Percentiles rank a stretch among this genome's conserved stretches.
Evolutionary conservation across 345 rosid species (phyloP).

Genomic region (Eucalyptus shirleyi): DNA sequence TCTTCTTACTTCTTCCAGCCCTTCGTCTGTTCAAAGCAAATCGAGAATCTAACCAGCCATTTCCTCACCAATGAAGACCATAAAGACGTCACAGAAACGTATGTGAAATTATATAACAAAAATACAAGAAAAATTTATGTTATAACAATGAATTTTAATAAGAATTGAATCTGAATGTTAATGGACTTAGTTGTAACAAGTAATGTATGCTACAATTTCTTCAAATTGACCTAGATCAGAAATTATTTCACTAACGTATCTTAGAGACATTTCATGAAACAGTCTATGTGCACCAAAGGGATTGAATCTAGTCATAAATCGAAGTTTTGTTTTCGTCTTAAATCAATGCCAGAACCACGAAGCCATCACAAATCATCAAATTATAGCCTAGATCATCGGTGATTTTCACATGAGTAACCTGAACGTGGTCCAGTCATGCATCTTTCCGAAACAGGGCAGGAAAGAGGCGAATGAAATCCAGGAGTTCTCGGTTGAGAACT

Average conservation of each 20-base stretch:
- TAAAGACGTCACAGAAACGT: neutral
- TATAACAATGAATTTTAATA: neutral
- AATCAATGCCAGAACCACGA: accelerated
- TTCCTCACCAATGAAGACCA: neutral
- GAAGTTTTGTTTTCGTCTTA: neutral
- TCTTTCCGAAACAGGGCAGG: neutral
- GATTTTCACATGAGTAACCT: neutral
- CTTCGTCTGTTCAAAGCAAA: too few species aligned
- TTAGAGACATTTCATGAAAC: neutral
- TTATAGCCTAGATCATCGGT: neutral
- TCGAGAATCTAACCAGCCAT: neutral
- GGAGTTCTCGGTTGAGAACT: too few species aligned
- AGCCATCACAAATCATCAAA: neutral
- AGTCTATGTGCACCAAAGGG: neutral
- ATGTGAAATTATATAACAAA: neutral
- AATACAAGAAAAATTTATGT: too few species aligned
- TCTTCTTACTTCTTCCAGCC: too few species aligned
- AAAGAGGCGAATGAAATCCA: neutral
- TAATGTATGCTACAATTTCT: neutral
- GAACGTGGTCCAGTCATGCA: neutral
- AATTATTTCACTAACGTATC: neutral
- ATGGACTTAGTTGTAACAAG: neutral
- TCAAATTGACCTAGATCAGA: neutral
- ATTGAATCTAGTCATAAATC: neutral
- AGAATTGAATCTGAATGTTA: neutral